Evolutionary conservation across 2,329 filamentous ascomycete species (phyloP).

Genomic region (Thermothelomyces thermophilus): DNA sequence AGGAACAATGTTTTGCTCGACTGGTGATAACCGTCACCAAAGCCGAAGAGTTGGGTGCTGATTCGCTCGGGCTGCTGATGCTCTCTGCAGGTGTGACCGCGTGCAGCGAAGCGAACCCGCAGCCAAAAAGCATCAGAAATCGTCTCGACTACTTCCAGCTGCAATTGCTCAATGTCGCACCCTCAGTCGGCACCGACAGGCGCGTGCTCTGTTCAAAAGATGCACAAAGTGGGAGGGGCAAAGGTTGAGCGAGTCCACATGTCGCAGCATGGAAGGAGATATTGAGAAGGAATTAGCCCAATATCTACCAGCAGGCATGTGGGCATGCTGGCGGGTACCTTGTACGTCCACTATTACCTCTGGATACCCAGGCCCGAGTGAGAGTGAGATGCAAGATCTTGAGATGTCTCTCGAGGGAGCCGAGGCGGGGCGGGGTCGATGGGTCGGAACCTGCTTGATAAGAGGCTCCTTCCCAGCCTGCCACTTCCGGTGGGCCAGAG

Average conservation of each 20-base stretch:
- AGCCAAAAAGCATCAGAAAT: not conserved
- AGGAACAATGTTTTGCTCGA: not conserved
- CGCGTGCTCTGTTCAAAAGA: not conserved
- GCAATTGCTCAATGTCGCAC: not conserved
- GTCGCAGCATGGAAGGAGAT: too few relatives aligned
- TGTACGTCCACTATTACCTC: too few relatives aligned
- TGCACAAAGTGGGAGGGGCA: not conserved
- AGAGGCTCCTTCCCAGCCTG: conserved; percentile 5
- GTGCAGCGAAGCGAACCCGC: conserved; percentile 17
- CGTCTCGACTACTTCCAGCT: not conserved
- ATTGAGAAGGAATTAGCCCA: too few relatives aligned
- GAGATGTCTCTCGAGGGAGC: too few relatives aligned
- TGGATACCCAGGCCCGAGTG: too few relatives aligned
- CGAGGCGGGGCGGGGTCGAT: too few relatives aligned
- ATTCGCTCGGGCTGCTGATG: conserved; percentile 20
- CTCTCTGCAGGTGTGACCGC: conserved; percentile 7
- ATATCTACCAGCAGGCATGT: too few relatives aligned
- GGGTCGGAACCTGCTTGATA: too few relatives aligned
- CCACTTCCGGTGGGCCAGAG: conserved; percentile 15
- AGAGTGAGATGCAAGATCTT: not conserved
- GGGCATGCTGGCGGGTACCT: too few relatives aligned
- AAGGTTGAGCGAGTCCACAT: not conserved
- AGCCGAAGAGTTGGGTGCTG: not conserved
- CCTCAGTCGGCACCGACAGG: not conserved
- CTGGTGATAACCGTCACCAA: not conserved